Evolutionary conservation across 108 stramenopile genomes (phyloP).

Genomic region (Skeletonema potamos): DNA sequence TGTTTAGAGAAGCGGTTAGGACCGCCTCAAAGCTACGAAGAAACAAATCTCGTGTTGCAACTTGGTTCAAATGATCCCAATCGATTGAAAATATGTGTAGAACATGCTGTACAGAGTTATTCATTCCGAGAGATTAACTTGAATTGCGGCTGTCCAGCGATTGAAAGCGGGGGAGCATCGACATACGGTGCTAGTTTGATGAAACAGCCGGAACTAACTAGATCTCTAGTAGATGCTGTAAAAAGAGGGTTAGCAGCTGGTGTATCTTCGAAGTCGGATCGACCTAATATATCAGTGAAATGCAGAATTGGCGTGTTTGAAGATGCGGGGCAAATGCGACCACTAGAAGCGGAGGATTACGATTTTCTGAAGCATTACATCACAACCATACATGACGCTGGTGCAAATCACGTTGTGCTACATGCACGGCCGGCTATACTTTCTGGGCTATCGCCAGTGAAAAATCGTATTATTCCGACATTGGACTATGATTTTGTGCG

Average conservation of each 20-base stretch:
- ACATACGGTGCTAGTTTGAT: constrained; percentile 57
- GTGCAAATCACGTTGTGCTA: constrained; percentile 46
- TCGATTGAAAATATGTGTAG: constrained; percentile 28
- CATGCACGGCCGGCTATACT: constrained; percentile 55
- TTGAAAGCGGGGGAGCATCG: constrained; percentile 50
- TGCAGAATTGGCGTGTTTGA: constrained; percentile 51
- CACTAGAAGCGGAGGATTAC: constrained; percentile 27
- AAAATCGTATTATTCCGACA: constrained; percentile 52
- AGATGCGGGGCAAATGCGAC: constrained; percentile 19
- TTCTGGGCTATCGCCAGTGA: constrained; percentile 49
- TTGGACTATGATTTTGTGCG: constrained; percentile 49
- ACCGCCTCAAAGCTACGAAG: neutral
- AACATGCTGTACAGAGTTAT: constrained; percentile 7
- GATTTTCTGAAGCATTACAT: constrained; percentile 32
- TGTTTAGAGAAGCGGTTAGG: constrained; percentile 35
- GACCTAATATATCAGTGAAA: constrained; percentile 42
- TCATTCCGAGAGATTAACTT: constrained; percentile 48
- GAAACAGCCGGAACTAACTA: constrained; percentile 43
- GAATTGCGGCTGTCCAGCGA: constrained; percentile 59
- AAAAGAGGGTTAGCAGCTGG: neutral
- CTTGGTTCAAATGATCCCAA: constrained; percentile 42
- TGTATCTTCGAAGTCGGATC: constrained; percentile 8
- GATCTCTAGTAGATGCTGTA: constrained; percentile 20
- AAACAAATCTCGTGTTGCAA: constrained; percentile 41
- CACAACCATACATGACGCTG: constrained; percentile 20